Conservation (phyloP, 2,329 filamentous ascomycete genomes). For the Lecanicillium sp. region DNA sequence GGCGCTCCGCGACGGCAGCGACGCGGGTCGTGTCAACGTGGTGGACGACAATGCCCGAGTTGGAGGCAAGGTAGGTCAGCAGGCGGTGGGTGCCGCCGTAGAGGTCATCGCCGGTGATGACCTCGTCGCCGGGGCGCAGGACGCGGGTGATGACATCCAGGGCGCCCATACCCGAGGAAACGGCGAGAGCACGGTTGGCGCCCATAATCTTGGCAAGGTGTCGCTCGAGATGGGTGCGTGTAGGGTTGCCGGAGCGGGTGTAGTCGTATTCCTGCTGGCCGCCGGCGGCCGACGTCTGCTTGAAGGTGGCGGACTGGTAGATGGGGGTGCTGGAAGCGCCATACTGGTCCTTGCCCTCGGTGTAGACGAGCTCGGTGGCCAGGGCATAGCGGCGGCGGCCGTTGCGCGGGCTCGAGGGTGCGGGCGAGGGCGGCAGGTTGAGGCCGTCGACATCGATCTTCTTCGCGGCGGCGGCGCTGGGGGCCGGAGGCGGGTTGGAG, state of each 20-base stretch:
- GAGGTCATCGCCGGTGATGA: constrained; percentile 92
- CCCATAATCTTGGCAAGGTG: constrained; percentile 99
- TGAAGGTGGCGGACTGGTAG: constrained; percentile 98
- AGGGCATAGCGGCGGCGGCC: constrained; percentile 81
- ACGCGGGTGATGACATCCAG: constrained; percentile 93
- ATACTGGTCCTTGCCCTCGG: constrained; percentile 94
- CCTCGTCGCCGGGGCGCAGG: constrained; percentile 87
- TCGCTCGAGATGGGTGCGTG: constrained; percentile 88
- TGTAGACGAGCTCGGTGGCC: constrained; percentile 94
- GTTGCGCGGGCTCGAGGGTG: constrained; percentile 81
- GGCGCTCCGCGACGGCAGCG: constrained; percentile 59
- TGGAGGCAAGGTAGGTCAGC: constrained; percentile 82
- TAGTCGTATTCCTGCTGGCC: constrained; percentile 92
- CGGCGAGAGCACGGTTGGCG: constrained; percentile 81
- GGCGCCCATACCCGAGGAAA: constrained; percentile 95
- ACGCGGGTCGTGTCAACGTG: constrained; percentile 90
- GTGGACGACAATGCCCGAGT: constrained; percentile 88
- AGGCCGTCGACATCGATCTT: constrained; percentile 76
- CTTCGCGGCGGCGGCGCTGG: constrained; percentile 37
- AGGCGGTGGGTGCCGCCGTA: constrained; percentile 94
- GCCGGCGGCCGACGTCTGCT: constrained; percentile 74
- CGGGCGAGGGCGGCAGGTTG: constrained; percentile 82
- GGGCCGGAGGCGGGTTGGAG: constrained; percentile 10
- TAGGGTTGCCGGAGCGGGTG: constrained; percentile 95
- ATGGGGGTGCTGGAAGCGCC: constrained; percentile 94